A percentile compares a stretch with the other conserved stretches of the same genome.
Evolutionary conservation across 2,329 filamentous ascomycete genomes (phyloP).

Genomic region (Parastagonospora avenae): DNA sequence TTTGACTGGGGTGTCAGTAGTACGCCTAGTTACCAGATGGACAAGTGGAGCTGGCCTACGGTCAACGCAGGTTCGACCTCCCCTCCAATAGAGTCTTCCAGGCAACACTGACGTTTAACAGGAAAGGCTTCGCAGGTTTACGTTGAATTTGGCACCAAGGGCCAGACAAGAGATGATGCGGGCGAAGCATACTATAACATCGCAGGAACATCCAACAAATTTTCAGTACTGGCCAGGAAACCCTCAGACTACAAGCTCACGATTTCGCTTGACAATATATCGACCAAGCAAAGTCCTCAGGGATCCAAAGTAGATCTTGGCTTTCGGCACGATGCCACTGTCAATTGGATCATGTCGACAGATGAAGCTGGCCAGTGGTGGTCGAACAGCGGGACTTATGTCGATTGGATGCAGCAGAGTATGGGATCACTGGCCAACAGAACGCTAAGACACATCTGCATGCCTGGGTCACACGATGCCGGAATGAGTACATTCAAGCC

Average conservation of each 20-base stretch:
- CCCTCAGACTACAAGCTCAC: constrained; percentile 37
- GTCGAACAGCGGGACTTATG: constrained; percentile 42
- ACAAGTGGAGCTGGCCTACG: constrained; percentile 44
- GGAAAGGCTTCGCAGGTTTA: constrained; percentile 38
- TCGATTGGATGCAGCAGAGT: constrained; percentile 51
- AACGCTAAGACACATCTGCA: constrained; percentile 52
- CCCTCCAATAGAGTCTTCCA: not conserved
- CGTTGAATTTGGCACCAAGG: constrained; percentile 38
- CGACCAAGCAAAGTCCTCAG: constrained; percentile 39
- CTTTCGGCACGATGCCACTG: constrained; percentile 42
- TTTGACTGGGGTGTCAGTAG: constrained; percentile 42
- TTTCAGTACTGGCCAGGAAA: constrained; percentile 39
- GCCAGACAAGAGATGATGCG: constrained; percentile 37
- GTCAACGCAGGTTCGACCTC: constrained; percentile 28
- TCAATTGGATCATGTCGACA: constrained; percentile 47
- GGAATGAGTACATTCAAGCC: constrained; percentile 54
- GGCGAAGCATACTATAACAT: constrained; percentile 45
- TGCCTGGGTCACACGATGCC: constrained; percentile 57
- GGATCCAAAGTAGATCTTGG: constrained; percentile 41
- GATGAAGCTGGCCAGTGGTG: constrained; percentile 42
- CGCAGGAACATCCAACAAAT: constrained; percentile 33
- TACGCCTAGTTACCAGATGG: constrained; percentile 47
- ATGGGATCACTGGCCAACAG: constrained; percentile 47
- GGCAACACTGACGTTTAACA: not conserved
- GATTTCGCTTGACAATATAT: constrained; percentile 34